These are phyloP conservation scores for Malus domestica DNA, from an alignment of 306 rosid species.

Conservation along the genomic window DNA sequence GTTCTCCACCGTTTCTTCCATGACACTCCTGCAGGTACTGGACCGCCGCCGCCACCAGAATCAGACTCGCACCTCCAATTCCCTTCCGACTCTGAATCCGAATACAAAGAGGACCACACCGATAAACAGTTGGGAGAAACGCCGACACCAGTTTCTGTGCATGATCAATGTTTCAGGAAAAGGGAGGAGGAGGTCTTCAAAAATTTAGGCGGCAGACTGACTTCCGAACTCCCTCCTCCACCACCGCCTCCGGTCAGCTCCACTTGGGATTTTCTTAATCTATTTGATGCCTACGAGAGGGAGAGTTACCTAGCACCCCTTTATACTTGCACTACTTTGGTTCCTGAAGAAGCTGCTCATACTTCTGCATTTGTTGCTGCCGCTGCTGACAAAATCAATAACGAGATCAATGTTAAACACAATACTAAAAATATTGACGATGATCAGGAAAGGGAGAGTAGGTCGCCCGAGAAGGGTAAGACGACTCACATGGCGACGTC, in stretches of 20 bases:
- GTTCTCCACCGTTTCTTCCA: conserved; percentile 50
- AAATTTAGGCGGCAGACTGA: not conserved
- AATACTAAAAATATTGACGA: not conserved
- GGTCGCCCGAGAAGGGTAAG: conserved; percentile 11
- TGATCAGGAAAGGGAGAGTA: not conserved
- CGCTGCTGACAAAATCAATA: not conserved
- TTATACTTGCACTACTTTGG: conserved; percentile 15
- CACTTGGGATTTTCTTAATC: conserved; percentile 75
- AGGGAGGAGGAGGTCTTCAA: not conserved
- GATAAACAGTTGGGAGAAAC: conserved; percentile 25
- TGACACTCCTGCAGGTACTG: not conserved
- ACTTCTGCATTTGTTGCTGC: not conserved
- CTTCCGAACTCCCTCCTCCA: conserved; percentile 30
- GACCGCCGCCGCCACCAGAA: conserved; percentile 6
- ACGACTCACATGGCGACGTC: not conserved
- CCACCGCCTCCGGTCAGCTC: conserved; percentile 58
- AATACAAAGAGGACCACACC: not conserved
- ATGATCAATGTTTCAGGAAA: not conserved
- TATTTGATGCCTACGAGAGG: conserved; percentile 56
- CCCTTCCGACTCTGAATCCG: conserved; percentile 25
- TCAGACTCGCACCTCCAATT: conserved; percentile 34
- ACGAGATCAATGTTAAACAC: not conserved
- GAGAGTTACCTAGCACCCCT: not conserved
- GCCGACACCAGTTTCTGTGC: not conserved
- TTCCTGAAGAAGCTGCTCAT: not conserved